Conservation (phyloP, 176 grass and related monocot genomes). For the Carex cristatella region DNA sequence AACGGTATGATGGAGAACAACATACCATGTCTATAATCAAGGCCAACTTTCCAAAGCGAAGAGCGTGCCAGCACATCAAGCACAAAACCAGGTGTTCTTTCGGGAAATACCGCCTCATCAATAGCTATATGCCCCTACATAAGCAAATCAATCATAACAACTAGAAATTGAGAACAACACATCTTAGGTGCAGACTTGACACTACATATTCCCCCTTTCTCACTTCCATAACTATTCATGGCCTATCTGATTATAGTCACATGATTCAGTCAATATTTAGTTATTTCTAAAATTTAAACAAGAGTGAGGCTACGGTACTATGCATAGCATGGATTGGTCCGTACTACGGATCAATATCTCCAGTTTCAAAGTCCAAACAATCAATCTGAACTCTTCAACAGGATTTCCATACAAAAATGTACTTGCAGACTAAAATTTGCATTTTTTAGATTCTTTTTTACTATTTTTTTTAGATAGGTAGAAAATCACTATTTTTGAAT, state of each 20-base stretch:
- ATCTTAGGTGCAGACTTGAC: background rate
- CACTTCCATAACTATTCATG: background rate
- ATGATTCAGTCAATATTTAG: background rate
- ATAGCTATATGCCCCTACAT: conserved; percentile 91
- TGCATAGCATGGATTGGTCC: too few relatives aligned
- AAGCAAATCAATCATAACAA: conserved; percentile 11
- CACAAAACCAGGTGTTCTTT: conserved; percentile 90
- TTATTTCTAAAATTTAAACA: too few relatives aligned
- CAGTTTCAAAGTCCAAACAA: too few relatives aligned
- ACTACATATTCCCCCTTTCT: background rate
- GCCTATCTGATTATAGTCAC: background rate
- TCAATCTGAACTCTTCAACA: too few relatives aligned
- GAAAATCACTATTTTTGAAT: too few relatives aligned
- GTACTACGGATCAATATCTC: too few relatives aligned
- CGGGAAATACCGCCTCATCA: conserved; percentile 82
- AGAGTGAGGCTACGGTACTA: too few relatives aligned
- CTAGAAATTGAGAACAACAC: background rate
- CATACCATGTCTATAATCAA: conserved; percentile 94
- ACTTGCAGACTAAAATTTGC: too few relatives aligned
- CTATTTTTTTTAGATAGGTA: too few relatives aligned
- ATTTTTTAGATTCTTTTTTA: too few relatives aligned
- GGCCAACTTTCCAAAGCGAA: conserved; percentile 94
- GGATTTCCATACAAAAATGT: too few relatives aligned
- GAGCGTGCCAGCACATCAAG: conserved; percentile 88
- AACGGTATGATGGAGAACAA: background rate